phyloP scores from a whole-genome alignment of 2,329 filamentous ascomycete species.

The Ophiostoma novo-ulmi region DNA sequence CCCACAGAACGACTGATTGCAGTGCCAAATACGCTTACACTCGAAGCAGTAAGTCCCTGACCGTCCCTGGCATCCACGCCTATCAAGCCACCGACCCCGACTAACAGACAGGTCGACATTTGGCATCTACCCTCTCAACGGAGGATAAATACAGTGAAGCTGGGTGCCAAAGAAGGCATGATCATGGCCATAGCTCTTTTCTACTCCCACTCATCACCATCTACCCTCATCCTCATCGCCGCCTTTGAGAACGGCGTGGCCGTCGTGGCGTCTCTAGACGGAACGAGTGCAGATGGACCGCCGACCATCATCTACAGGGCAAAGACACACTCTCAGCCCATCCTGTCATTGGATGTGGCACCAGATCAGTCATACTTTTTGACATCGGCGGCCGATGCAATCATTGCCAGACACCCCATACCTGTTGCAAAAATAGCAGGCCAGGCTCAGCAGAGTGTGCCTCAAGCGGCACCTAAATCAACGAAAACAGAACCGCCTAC shows the following conservation, averaged over 20 bases:
- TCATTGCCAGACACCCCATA: constrained; percentile 71
- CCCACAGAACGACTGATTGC: constrained; percentile 52
- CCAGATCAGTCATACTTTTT: constrained; percentile 56
- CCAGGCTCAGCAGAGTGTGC: no score
- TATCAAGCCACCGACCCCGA: not conserved
- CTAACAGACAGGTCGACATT: constrained; percentile 60
- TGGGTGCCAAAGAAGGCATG: constrained; percentile 63
- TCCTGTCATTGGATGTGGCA: constrained; percentile 65
- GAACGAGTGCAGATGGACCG: constrained; percentile 31
- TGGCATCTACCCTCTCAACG: constrained; percentile 72
- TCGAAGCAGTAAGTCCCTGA: constrained; percentile 55
- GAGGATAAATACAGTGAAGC: constrained; percentile 56
- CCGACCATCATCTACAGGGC: constrained; percentile 57
- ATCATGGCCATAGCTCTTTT: constrained; percentile 74
- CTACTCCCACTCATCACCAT: constrained; percentile 36
- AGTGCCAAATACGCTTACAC: constrained; percentile 71
- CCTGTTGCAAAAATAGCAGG: constrained; percentile 32
- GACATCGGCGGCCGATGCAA: constrained; percentile 76
- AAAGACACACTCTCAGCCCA: constrained; percentile 69
- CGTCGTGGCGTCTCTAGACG: constrained; percentile 55
- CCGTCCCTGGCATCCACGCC: not conserved
- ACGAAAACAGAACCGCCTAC: not conserved
- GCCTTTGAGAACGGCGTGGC: constrained; percentile 84
- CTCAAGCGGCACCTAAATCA: not conserved
- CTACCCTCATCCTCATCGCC: constrained; percentile 53